Evolutionary conservation across 2,329 filamentous ascomycete genomes (phyloP).

Genomic region (Niveomyces coronatus): DNA sequence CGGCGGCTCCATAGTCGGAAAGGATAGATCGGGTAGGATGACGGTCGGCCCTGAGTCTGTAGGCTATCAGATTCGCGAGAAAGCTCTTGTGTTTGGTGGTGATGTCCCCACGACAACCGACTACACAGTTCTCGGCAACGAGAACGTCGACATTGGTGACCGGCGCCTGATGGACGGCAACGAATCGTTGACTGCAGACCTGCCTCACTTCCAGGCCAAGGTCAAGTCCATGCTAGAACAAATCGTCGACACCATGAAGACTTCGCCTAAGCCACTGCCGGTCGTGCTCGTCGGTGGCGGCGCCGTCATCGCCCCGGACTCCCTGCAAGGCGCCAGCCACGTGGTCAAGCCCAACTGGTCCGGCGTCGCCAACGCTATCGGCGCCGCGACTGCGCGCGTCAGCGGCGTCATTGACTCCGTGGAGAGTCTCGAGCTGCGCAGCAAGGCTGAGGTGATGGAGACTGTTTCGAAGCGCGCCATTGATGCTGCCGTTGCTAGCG

Average conservation of each 20-base stretch:
- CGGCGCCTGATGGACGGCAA: slow-evolving; percentile 23
- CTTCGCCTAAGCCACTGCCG: slow-evolving; percentile 45
- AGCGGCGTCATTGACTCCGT: slow-evolving; percentile 43
- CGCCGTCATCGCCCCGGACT: slow-evolving; percentile 45
- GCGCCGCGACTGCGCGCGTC: slow-evolving; percentile 51
- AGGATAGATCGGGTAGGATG: slow-evolving; percentile 22
- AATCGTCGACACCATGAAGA: slow-evolving; percentile 53
- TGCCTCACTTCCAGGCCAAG: slow-evolving; percentile 26
- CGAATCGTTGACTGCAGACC: slow-evolving; percentile 20
- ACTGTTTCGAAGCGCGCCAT: too few species aligned
- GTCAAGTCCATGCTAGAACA: slow-evolving; percentile 43
- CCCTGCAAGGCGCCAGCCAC: slow-evolving; percentile 43
- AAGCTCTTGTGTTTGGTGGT: slow-evolving; percentile 48
- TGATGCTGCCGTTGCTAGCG: slow-evolving; percentile 32
- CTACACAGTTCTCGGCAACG: slow-evolving; percentile 28
- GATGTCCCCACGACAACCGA: slow-evolving; percentile 49
- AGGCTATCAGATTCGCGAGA: slow-evolving; percentile 42
- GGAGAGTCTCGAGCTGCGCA: too few species aligned
- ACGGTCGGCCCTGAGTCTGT: slow-evolving; percentile 53
- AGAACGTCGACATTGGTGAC: slow-evolving; percentile 30
- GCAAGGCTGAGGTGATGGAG: too few species aligned
- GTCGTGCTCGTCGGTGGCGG: slow-evolving; percentile 56
- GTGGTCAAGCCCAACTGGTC: slow-evolving; percentile 48
- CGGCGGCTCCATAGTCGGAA: slow-evolving; percentile 44
- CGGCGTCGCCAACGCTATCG: slow-evolving; percentile 54